phyloP scores from a whole-genome alignment of 495 filamentous ascomycete species.

The Daldinia concentrica region DNA sequence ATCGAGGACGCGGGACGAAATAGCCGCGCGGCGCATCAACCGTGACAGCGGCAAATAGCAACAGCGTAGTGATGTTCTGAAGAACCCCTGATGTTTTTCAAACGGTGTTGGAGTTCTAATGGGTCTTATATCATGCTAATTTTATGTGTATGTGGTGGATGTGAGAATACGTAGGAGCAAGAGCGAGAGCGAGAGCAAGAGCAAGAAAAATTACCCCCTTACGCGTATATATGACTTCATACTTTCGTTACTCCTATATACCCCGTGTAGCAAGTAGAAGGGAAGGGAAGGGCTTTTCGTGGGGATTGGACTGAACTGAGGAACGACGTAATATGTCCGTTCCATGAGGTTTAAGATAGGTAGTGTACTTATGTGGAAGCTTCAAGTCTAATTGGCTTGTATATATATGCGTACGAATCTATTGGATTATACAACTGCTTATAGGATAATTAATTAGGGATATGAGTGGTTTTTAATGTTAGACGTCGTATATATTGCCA shows the following conservation, averaged over 20 bases:
- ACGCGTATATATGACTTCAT: slow-evolving; percentile 27
- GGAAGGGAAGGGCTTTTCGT: not conserved
- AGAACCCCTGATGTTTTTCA: not conserved
- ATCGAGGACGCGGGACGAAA: slow-evolving; percentile 54
- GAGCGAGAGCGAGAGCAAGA: not conserved
- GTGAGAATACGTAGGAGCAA: not conserved
- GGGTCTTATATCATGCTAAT: slow-evolving; percentile 29
- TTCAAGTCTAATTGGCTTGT: not conserved
- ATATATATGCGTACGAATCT: slow-evolving; percentile 9
- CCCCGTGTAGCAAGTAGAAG: slow-evolving; percentile 2
- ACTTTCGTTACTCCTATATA: slow-evolving; percentile 22
- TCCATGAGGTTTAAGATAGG: not conserved
- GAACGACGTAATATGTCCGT: not conserved
- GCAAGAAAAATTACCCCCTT: slow-evolving; percentile 15
- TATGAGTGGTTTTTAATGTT: not conserved
- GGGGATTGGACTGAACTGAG: not conserved
- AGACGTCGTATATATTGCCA: not conserved
- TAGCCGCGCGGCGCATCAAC: slow-evolving; percentile 4
- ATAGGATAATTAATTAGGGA: slow-evolving; percentile 1
- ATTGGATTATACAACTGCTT: not conserved
- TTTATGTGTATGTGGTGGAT: slow-evolving; percentile 11
- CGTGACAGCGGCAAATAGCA: not conserved
- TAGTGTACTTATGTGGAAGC: not conserved
- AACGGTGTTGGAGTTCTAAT: not conserved
- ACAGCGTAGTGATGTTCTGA: not conserved